Evolutionary conservation across 106 monocot genomes (phyloP), one percentile per base, ranked within the genome.

Genomic region (Acorus gramineus): DNA sequence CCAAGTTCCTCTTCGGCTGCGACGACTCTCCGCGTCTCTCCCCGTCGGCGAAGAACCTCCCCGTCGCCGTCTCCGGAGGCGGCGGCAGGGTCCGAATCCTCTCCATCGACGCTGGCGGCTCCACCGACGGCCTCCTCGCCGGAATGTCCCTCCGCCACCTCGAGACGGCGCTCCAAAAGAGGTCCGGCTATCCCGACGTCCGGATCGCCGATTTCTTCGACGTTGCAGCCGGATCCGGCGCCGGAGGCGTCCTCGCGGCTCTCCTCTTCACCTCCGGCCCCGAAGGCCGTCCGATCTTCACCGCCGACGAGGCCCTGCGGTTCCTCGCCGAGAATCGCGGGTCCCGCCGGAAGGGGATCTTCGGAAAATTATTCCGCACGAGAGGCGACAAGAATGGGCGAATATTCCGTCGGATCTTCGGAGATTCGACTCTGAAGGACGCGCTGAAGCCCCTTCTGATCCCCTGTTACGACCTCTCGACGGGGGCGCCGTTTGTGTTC

Each of bases 1-100:
- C 59, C 66, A 81, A 81, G 66, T 86, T 86, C 70, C 75, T 86
- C 14, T 89, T 68, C 45, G 13, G 54, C 14, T 50, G 56, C 9
- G 61, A 44, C 45, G 44, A 62, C 44, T 50, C 43, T 8, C 10
- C 42, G 49, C 4, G 6, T 14, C 43, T 43, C 44, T 43, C 6
- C 14, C 60, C 45, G 13, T 48, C 14, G 44, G 56, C 9, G 61
- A 44, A 14, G 44, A 62, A 12, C 54, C 43, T 8, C 10, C 42
- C 28, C 4, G 1, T 14, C 43, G 2, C 60, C 44, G 60, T 9
- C 60, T 0, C 60, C 60, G 43, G 9, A 6, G 10, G 3, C 11
- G 11, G 44, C 5, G 47, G 46, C 0, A 63, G 12, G 47, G 47
- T 48, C 47, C 43, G 62, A 3, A 63, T 82, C 51, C 79, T 82